Evolutionary conservation across 2,329 filamentous ascomycete species (phyloP).

Genomic region (Ilyonectria destructans): DNA sequence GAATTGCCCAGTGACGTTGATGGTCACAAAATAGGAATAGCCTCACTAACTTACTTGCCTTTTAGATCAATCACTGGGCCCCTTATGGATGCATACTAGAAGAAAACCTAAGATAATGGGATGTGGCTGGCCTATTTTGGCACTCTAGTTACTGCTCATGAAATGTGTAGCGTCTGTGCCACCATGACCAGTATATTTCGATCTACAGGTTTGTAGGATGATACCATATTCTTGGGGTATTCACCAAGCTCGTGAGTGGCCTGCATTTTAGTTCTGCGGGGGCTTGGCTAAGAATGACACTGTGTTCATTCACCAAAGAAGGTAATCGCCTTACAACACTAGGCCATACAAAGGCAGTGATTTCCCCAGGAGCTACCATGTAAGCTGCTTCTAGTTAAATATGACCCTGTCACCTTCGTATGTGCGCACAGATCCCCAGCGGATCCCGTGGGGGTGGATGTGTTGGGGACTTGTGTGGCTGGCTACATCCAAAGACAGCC

Average conservation of each 20-base stretch:
- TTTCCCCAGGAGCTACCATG: neutral
- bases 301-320: neutral
- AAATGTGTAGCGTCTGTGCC: neutral
- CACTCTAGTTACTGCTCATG: neutral
- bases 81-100: constrained; percentile 14
- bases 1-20: constrained; percentile 6
- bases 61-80: neutral
- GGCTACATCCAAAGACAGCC: constrained; percentile 20
- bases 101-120: constrained; percentile 19
- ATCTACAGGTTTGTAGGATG: constrained; percentile 28
- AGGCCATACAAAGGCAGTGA: neutral
- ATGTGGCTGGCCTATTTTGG: neutral
- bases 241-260: neutral
- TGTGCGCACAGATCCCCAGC: constrained; percentile 13
- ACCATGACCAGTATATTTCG: constrained; percentile 13
- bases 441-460: constrained; percentile 10
- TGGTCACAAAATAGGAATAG: constrained; percentile 11
- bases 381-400: neutral
- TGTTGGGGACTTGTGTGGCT: neutral
- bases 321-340: constrained; percentile 20
- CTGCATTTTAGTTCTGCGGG: constrained; percentile 3
- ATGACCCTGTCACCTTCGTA: neutral
- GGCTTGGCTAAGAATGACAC: neutral
- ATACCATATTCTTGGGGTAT: constrained; percentile 6
- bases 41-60: constrained; percentile 13